Evolutionary conservation across 306 rosid genomes (phyloP).

Genomic region (Cucumis melo): DNA sequence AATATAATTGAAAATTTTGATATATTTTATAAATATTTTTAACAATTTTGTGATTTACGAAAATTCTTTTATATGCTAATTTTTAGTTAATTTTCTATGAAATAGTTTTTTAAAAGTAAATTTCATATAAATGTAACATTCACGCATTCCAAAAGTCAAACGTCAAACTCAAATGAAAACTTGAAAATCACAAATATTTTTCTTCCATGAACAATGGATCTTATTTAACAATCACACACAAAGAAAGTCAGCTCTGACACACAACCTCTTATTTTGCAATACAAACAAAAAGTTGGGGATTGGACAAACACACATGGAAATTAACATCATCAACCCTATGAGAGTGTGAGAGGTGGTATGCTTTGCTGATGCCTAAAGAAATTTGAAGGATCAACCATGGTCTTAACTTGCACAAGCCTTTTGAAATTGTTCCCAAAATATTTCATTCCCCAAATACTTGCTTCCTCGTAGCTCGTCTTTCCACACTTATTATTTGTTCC

Average conservation of each 20-base stretch:
- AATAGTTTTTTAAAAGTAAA: too few relatives aligned
- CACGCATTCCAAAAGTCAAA: too few relatives aligned
- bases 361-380: constrained; percentile 40
- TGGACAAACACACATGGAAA: neutral
- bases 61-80: too few relatives aligned
- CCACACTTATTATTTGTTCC: neutral
- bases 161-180: too few relatives aligned
- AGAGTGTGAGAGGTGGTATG: constrained; percentile 25
- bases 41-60: too few relatives aligned
- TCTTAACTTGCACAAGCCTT: neutral
- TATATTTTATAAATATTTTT: too few relatives aligned
- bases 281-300: neutral
- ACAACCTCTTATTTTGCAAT: neutral
- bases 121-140: too few relatives aligned
- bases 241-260: neutral
- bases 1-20: too few relatives aligned
- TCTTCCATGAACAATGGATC: too few relatives aligned
- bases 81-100: too few relatives aligned
- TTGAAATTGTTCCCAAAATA: constrained; percentile 16
- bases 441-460: constrained; percentile 60
- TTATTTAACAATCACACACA: neutral
- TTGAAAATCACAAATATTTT: too few relatives aligned
- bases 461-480: constrained; percentile 22
- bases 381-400: neutral
- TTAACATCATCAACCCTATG: neutral